Conservation (phyloP, 2,329 filamentous ascomycete genomes). For the Cladosporium sp. region DNA sequence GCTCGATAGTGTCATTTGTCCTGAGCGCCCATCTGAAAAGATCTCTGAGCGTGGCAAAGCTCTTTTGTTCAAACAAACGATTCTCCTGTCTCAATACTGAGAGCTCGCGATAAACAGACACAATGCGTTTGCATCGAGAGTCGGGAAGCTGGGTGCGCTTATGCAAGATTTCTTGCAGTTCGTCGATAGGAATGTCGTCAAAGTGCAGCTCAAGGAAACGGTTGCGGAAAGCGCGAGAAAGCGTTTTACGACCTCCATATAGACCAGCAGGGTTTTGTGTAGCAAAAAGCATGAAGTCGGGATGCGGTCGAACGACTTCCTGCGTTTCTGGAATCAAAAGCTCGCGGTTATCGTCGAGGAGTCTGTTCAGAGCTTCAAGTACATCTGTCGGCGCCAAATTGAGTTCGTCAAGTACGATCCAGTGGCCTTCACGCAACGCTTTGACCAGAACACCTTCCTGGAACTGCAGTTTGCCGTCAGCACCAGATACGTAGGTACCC, state of each 20-base stretch:
- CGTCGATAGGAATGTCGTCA: constrained; percentile 93
- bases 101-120: constrained; percentile 88
- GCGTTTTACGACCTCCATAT: constrained; percentile 88
- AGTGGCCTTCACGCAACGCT: constrained; percentile 86
- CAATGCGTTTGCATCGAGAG: constrained; percentile 86
- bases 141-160: constrained; percentile 84
- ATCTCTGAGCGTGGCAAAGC: constrained; percentile 93
- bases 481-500: constrained; percentile 83
- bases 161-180: constrained; percentile 86
- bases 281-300: constrained; percentile 96
- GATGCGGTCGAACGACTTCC: constrained; percentile 84
- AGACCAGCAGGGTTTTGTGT: constrained; percentile 95
- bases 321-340: constrained; percentile 95
- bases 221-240: constrained; percentile 94
- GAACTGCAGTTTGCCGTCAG: constrained; percentile 80
- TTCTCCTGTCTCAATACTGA: constrained; percentile 85
- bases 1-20: constrained; percentile 76
- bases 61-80: constrained; percentile 92
- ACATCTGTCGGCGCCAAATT: constrained; percentile 97
- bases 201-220: constrained; percentile 96
- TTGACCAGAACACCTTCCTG: constrained; percentile 92
- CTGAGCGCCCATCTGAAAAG: constrained; percentile 92
- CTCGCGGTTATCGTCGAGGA: constrained; percentile 94
- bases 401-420: constrained; percentile 96
- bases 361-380: constrained; percentile 87